Evolutionary conservation across 1,284 basidiomycete species (phyloP), one percentile per base, ranked within the genome.

Genomic region (Trichosporon sp.): DNA sequence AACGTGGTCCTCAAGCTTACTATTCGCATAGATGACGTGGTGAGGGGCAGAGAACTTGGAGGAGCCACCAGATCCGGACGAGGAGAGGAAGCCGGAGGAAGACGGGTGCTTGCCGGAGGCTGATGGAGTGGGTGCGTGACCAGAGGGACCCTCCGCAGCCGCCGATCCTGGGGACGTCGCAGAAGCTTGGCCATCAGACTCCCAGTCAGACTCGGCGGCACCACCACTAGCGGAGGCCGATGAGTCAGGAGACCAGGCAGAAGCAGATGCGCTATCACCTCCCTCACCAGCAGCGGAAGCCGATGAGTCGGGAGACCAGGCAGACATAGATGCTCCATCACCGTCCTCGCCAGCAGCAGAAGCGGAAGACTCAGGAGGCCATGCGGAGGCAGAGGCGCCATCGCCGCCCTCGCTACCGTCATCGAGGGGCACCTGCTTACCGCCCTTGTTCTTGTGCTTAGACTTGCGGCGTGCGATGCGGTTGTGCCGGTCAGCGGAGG

Each of bases 1-100:
- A 19, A 61, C 31, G 5, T 32, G 14, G 26, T 26, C 6, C 1
- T 6, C 1, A 4, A 63, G 43, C 31, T 32, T 14, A n/a, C 16
- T 32, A 14, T 63, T 63, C 14, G 31, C 12, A 21, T 63, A 63
- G 12, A 63, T 63, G 12, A 63, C 59, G 16, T 35, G 59, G 59
- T 63, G 59, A 10, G 59, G 59, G 1, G 59, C 59, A n/a, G 48
- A 37, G 35, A 51, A 67, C 32, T 38, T 56, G 54, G 21, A 35
- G 1, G 38, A 35, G 54, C 38, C 38, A 8, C 32, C 38, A 35
- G 51, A 38, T 37, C 21, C 26, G 2, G 19, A 16, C 19, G 37
- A 19, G 3, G 63, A 19, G 16, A 21, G 10, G n/a, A 19, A 54
- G 51, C 51, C 19, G 11, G 51, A 54, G 16, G 51, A 16, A 54